These are phyloP conservation scores for Sphagnum tenellum DNA, from an alignment of 225 moss, liverwort and hornwort genomes.

Conservation along the genomic window DNA sequence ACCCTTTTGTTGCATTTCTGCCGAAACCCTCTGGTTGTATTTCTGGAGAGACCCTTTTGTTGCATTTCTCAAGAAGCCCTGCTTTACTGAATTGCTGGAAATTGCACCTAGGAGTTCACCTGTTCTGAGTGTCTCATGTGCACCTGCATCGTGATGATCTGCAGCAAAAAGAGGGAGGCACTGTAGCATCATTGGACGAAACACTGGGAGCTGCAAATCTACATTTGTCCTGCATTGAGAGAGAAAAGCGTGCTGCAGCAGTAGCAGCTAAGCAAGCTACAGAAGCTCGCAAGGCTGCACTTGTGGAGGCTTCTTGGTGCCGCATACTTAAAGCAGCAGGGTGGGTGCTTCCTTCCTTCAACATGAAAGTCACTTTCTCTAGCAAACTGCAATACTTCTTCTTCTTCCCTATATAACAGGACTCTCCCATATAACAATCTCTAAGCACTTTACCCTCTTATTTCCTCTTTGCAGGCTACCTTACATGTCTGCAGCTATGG, in stretches of 20 bases:
- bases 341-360: conserved; percentile 1
- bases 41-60: neutral
- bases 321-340: conserved; percentile 37
- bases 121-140: neutral
- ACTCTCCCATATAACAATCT: too few relatives aligned
- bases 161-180: conserved; percentile 25
- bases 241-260: conserved; percentile 28
- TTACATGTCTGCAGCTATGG: conserved; percentile 19
- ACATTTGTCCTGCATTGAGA: conserved; percentile 29
- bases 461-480: conserved; percentile 15
- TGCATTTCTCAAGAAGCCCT: neutral
- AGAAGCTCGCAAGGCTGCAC: conserved; percentile 28
- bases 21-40: neutral
- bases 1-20: too few relatives aligned
- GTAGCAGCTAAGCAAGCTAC: conserved; percentile 25
- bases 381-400: too few relatives aligned
- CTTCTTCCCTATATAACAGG: too few relatives aligned
- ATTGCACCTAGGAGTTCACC: neutral
- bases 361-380: too few relatives aligned
- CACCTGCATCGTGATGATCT: neutral
- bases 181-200: conserved; percentile 24
- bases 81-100: neutral
- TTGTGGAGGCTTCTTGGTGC: conserved; percentile 35
- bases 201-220: conserved; percentile 26
- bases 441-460: too few relatives aligned